Base-by-base conservation (phyloP, 805 yeast species). In the Candida pini region DNA sequence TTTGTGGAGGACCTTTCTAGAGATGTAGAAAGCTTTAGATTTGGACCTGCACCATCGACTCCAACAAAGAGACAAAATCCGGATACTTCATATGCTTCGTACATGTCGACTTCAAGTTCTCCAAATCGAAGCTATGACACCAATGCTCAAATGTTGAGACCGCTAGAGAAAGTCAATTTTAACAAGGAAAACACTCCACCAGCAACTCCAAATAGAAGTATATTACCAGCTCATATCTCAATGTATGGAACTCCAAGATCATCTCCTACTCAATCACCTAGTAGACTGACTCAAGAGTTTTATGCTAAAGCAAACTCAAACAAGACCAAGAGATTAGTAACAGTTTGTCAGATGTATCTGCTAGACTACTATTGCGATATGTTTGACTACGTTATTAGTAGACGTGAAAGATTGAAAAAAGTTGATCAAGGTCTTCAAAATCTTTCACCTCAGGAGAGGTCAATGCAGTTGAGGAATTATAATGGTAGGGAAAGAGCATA, bases 361-460 rank as follows among this genome's bases (percentile, higher is more conserved):
- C 68, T 92, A 39, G 98, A 92, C 58, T 87, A 89, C 60, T 92
- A 92, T 59, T 90, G 96, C 63, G 98, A 92, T 58, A 79, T 84
- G 77, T 82, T 92, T 62, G 96, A 87, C 55, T 92, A 92, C 55
- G 83, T 90, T 21, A 83, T 89, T 45, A 76, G 77, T 42, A 76
- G 99, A 57, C 76, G 90, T 54, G 86, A 83, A 54, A 75, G 98
- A 39, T 69, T 80, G n/a, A 68, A 70, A 28, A 76, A 81, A 45
- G 92, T 87, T 14, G 72, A 81, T 51, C 56, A 66, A 17, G 75
- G 76, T 35, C 57, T 82, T 33, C 61, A 53, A 44, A 42, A 31
- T 18, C 34, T 38, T 12, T 56, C 51, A 35, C 55, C 58, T 3
- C 49, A 54, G 4, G 71, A 69, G 38, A 64, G 68, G 26, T 69